These are phyloP conservation scores for Cryomyces antarcticus DNA, from an alignment of 495 filamentous ascomycete genomes.

Conservation along the genomic window DNA sequence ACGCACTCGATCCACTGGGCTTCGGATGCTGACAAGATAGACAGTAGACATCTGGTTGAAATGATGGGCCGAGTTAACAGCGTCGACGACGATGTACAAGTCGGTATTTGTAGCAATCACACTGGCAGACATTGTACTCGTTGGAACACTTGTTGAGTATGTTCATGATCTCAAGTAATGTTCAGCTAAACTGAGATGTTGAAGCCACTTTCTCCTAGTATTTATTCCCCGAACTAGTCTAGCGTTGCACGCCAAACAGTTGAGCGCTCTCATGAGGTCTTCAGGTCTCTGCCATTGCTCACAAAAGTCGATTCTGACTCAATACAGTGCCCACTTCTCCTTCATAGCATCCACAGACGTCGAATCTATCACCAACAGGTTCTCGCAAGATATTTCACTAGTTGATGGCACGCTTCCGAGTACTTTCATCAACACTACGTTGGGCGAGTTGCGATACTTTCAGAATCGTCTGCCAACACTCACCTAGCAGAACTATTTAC, in stretches of 20 bases:
- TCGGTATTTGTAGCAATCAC: conserved; percentile 16
- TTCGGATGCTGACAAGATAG: conserved; percentile 4
- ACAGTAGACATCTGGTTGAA: conserved; percentile 31
- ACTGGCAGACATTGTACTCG: too few species aligned
- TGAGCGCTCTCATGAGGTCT: conserved; percentile 28
- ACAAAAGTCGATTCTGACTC: too few species aligned
- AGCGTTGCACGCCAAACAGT: conserved; percentile 26
- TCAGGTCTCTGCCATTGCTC: not conserved
- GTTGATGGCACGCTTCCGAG: conserved; percentile 24
- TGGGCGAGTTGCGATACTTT: too few species aligned
- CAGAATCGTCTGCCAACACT: too few species aligned
- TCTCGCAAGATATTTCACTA: conserved; percentile 26
- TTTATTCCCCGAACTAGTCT: conserved; percentile 33
- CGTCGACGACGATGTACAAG: conserved; percentile 21
- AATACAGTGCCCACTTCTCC: conserved; percentile 7
- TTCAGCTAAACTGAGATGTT: too few species aligned
- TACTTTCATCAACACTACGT: not conserved
- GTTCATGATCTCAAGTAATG: not conserved
- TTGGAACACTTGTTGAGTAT: not conserved
- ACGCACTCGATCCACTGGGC: conserved; percentile 8
- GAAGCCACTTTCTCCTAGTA: conserved; percentile 28
- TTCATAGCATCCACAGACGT: conserved; percentile 24
- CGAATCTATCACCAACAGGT: conserved; percentile 23
- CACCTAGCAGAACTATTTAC: not conserved
- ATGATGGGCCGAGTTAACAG: conserved; percentile 29